Evolutionary conservation across 768 basidiomycete genomes (phyloP), one percentile per base, ranked within the genome.

Genomic region (Suillus hirtellus): DNA sequence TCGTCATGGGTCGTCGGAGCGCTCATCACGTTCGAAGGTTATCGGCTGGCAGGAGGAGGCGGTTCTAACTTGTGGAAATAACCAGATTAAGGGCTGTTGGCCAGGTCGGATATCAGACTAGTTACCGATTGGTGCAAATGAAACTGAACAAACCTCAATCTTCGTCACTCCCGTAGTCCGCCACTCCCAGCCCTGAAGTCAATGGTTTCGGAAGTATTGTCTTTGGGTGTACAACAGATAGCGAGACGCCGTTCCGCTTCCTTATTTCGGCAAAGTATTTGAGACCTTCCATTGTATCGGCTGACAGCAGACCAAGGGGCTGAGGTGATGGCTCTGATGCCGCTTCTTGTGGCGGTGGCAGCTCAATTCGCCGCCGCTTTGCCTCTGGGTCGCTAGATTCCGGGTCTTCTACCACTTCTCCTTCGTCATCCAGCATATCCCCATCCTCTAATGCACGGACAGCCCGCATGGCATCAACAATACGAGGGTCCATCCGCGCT

Each of bases 371-470:
- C 63, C 79, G 73, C 63, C 80, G 71, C 65, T 81, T 82, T 42
- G 72, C 67, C 54, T 76, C 77, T 46, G 75, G 75, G 63, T 73
- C 70, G 71, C 65, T 69, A 66, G 78, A 78, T 67, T 75, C 71
- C 4, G 1, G 15, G 11, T 17, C 2, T 31, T 76, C 77, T 10
- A 76, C 66, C 19, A 75, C 71, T 43, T 76, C 75, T 15, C 75
- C 78, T 2, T 75, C 74, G 12, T 78, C 78, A 7, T 77, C 76
- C 46, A 72, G 65, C n/a, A 72, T 66, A 34, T 72, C 73, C 50
- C 92, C 95, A 43, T 96, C 94, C 76, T 99, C 97, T 64, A 99
- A 74, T 12, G 95, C 93, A 47, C 94, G 83, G 24, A 99, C 84
- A 3, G 90, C 81, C 58, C 92, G 82, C 80, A 96, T 90, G 2